Conservation (phyloP, 345 rosid genomes). For the Eucalyptus tenuipes region DNA sequence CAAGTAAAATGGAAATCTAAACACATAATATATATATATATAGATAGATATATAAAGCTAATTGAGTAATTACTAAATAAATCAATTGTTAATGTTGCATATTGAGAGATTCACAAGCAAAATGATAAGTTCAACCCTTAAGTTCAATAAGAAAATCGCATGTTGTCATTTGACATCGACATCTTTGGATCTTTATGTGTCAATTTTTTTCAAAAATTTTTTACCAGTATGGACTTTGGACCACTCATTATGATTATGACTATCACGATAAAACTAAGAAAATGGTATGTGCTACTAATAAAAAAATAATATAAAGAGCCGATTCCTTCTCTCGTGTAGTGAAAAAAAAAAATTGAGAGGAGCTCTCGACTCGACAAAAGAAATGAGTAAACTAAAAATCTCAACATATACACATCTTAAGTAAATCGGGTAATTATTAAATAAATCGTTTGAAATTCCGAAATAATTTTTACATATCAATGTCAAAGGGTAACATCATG, state of each 20-base stretch:
- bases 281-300: not conserved
- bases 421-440: not conserved
- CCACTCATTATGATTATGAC: too few species aligned
- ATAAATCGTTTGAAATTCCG: not conserved
- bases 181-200: not conserved
- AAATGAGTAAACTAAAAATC: not conserved
- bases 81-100: too few species aligned
- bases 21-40: too few species aligned
- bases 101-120: not conserved
- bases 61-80: not conserved
- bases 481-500: not conserved
- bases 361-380: not conserved
- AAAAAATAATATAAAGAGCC: too few species aligned
- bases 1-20: not conserved
- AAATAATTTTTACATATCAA: not conserved
- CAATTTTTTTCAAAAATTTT: too few species aligned
- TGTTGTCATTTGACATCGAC: not conserved
- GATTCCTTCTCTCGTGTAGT: not conserved
- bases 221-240: accelerated
- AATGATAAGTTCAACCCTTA: not conserved
- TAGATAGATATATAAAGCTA: not conserved
- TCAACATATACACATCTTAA: not conserved
- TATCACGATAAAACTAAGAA: too few species aligned
- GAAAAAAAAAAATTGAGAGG: not conserved
- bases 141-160: not conserved